These are phyloP conservation scores for Tetrapisispora pingtungensis DNA, from an alignment of 805 yeast species.

Conservation along the genomic window DNA sequence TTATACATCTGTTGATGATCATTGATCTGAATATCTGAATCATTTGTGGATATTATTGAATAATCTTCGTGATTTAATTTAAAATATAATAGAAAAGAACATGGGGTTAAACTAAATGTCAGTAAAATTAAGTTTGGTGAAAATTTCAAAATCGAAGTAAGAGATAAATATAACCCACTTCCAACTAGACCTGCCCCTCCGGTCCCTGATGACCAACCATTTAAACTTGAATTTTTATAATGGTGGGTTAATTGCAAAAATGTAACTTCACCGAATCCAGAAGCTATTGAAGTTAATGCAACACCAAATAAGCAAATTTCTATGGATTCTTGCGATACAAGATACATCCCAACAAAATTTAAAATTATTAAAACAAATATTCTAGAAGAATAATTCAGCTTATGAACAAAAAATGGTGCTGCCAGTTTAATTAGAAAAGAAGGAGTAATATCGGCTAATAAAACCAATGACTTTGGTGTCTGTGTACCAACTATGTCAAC, in stretches of 20 bases:
- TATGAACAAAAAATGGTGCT: constrained; percentile 74
- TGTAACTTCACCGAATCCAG: constrained; percentile 87
- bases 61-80: constrained; percentile 12
- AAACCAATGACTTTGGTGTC: constrained; percentile 76
- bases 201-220: constrained; percentile 90
- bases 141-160: constrained; percentile 60
- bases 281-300: constrained; percentile 65
- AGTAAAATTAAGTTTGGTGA: constrained; percentile 46
- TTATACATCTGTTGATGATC: too few relatives aligned
- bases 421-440: constrained; percentile 58
- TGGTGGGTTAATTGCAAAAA: constrained; percentile 80
- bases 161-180: constrained; percentile 54
- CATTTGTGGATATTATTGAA: background rate
- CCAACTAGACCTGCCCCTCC: constrained; percentile 94
- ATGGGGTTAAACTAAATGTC: constrained; percentile 47
- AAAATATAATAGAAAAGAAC: constrained; percentile 38
- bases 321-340: constrained; percentile 33
- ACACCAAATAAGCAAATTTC: constrained; percentile 52
- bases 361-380: constrained; percentile 44
- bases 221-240: constrained; percentile 49
- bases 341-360: constrained; percentile 65
- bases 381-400: constrained; percentile 47
- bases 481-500: constrained; percentile 77
- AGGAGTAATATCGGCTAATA: constrained; percentile 81
- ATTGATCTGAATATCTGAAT: background rate